A percentile compares a stretch with the other conserved stretches of the same genome.
Conservation (phyloP, 106 monocot genomes). For the Phalaenopsis aphrodite region DNA sequence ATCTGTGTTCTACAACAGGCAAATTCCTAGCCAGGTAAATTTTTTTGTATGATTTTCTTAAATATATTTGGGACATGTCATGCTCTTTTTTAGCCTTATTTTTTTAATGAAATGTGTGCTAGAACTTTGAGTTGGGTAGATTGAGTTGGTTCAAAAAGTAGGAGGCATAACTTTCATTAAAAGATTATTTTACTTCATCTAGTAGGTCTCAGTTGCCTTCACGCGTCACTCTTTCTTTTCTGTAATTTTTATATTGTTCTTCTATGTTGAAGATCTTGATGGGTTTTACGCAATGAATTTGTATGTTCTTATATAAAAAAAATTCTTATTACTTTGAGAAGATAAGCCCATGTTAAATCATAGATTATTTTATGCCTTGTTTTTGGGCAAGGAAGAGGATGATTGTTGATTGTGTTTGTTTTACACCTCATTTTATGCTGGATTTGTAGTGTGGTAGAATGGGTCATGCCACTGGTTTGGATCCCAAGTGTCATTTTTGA, state of each 20-base stretch:
- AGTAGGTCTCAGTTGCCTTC: background rate
- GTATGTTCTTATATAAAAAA: no score
- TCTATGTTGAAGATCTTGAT: background rate
- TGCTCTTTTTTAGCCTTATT: background rate
- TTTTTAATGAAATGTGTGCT: background rate
- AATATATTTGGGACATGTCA: background rate
- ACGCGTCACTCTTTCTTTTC: background rate
- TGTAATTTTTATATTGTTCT: background rate
- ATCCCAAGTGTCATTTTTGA: no score
- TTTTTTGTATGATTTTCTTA: background rate
- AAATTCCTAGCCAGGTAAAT: conserved; percentile 48
- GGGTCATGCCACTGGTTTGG: no score
- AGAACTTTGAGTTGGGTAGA: background rate
- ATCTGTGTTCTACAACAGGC: conserved; percentile 40
- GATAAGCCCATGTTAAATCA: no score
- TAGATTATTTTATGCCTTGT: no score
- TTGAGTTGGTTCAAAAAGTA: background rate
- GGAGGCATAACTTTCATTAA: background rate
- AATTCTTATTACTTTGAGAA: no score
- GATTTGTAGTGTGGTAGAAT: no score
- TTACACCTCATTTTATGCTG: no score
- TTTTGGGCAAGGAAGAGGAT: no score
- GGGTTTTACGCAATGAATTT: no score
- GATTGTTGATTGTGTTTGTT: no score
- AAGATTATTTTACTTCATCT: background rate